A percentile compares a stretch with the other conserved stretches of the same genome.
Conservation (phyloP, 345 rosid genomes). For the Boechera retrofracta region DNA sequence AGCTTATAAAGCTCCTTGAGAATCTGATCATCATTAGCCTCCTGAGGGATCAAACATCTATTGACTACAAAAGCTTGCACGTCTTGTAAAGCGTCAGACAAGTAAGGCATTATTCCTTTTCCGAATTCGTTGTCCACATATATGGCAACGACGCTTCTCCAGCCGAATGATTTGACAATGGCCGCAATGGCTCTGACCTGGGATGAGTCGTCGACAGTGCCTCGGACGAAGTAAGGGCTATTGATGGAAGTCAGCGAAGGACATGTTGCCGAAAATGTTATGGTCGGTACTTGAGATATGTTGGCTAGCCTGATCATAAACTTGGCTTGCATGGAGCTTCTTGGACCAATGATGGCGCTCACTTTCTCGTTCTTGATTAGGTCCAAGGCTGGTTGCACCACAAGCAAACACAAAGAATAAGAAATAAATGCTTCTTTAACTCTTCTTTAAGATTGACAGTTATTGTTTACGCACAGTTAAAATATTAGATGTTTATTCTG, state of each 20-base stretch:
- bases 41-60: slow-evolving; percentile 43
- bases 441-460: not conserved
- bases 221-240: slow-evolving; percentile 51
- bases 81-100: slow-evolving; percentile 50
- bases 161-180: slow-evolving; percentile 46
- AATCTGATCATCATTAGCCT: slow-evolving; percentile 53
- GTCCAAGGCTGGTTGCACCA: slow-evolving; percentile 50
- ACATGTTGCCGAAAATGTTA: slow-evolving; percentile 53
- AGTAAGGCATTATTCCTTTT: slow-evolving; percentile 46
- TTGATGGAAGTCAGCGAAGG: slow-evolving; percentile 45
- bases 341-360: slow-evolving; percentile 64
- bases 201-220: slow-evolving; percentile 48
- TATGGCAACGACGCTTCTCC: slow-evolving; percentile 55
- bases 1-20: slow-evolving; percentile 48
- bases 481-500: not conserved
- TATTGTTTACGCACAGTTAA: not conserved
- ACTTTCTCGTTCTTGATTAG: slow-evolving; percentile 56
- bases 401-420: slow-evolving; percentile 31
- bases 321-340: slow-evolving; percentile 50
- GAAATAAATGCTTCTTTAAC: not conserved
- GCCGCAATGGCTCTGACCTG: slow-evolving; percentile 57
- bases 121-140: slow-evolving; percentile 55
- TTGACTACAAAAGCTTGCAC: slow-evolving; percentile 11
- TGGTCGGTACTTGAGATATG: slow-evolving; percentile 56
- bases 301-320: slow-evolving; percentile 47